Conservation (phyloP, 108 stramenopile genomes). For the Cyclostephanos invisitatus region DNA sequence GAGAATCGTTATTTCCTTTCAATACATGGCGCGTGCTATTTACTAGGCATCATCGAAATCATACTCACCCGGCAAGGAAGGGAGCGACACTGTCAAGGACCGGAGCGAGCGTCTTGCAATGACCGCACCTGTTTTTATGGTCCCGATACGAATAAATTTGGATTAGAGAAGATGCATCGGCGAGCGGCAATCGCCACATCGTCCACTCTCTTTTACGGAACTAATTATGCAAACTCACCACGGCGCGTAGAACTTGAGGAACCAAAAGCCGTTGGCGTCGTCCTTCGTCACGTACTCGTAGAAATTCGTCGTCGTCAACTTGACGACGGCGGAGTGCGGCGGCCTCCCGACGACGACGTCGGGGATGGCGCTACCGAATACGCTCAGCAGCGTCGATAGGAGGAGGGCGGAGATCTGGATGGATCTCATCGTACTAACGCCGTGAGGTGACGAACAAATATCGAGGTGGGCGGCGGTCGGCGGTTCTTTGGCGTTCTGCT, state of each 20-base stretch:
- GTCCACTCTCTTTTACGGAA: not conserved
- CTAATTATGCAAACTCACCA: conserved; percentile 59
- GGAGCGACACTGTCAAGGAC: conserved; percentile 70
- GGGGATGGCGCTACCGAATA: too few relatives aligned
- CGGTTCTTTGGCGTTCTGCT: too few relatives aligned
- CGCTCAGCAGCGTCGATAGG: not conserved
- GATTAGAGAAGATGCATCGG: conserved; percentile 2
- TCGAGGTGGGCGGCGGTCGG: too few relatives aligned
- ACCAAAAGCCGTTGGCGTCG: conserved; percentile 71
- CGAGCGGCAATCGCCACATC: too few relatives aligned
- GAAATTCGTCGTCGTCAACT: conserved; percentile 50
- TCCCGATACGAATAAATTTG: not conserved
- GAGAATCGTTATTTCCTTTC: too few relatives aligned
- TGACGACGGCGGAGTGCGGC: conserved; percentile 53
- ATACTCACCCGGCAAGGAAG: conserved; percentile 46
- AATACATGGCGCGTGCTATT: too few relatives aligned
- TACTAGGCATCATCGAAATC: too few relatives aligned
- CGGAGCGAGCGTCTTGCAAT: conserved; percentile 70
- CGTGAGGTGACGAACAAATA: too few relatives aligned
- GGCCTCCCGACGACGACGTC: conserved; percentile 44
- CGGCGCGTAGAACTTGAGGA: conserved; percentile 80
- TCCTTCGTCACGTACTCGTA: conserved; percentile 52
- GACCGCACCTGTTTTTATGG: conserved; percentile 51
- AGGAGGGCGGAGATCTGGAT: not conserved
- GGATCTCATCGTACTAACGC: too few relatives aligned